A percentile compares a stretch with the other conserved stretches of the same genome.
These are phyloP conservation scores for Cytospora leucostoma DNA, from an alignment of 2,329 filamentous ascomycete genomes.

Conservation along the genomic window DNA sequence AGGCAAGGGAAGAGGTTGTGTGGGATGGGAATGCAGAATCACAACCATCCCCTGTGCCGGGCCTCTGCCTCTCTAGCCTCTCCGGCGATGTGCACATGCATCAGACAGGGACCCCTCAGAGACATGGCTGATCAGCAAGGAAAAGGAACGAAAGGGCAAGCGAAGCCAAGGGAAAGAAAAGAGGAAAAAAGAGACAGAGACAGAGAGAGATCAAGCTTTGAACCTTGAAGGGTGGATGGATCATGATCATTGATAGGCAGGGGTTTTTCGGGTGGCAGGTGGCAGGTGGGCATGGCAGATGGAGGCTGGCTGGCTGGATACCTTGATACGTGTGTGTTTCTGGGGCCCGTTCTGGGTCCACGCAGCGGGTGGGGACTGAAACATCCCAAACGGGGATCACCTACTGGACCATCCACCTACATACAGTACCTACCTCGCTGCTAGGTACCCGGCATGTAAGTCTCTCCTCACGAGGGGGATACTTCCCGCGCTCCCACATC, in stretches of 20 bases:
- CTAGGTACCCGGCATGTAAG: no score
- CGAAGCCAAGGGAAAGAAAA: not conserved
- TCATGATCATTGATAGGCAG: not conserved
- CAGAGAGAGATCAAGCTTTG: conserved; percentile 17
- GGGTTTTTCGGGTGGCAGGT: conserved; percentile 16
- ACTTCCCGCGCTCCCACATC: no score
- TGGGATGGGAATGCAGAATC: conserved; percentile 8
- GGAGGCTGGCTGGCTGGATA: not conserved
- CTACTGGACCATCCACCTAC: no score
- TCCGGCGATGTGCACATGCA: conserved; percentile 1
- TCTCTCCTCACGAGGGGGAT: no score
- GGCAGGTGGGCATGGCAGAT: not conserved
- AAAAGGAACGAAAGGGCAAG: not conserved
- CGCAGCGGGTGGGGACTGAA: no score
- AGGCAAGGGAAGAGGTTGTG: conserved; percentile 1
- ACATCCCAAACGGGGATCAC: no score
- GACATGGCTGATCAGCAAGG: not conserved
- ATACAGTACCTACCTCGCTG: no score
- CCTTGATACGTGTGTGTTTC: not conserved
- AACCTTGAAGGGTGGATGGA: conserved; percentile 12
- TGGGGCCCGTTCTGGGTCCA: not conserved
- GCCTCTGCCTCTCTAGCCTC: not conserved
- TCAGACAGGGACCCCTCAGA: not conserved
- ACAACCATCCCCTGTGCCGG: not conserved
- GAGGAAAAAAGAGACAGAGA: not conserved